Conservation (phyloP, 2,329 filamentous ascomycete species). For the Xylaria sp. region DNA sequence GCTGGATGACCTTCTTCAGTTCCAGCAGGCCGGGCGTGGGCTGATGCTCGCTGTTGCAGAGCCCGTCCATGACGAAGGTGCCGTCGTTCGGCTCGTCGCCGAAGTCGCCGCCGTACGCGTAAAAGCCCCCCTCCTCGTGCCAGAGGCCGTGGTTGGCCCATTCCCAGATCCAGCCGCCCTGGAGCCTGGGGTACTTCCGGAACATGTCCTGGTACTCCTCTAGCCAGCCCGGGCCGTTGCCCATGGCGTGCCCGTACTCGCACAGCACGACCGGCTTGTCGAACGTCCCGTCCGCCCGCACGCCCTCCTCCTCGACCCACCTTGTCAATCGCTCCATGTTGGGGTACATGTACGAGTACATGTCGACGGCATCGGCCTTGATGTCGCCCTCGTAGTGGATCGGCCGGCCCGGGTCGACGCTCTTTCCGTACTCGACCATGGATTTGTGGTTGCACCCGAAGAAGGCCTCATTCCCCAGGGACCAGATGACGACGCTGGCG, state of each 20-base stretch:
- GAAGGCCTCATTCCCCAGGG: slow-evolving; percentile 68
- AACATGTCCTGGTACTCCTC: slow-evolving; percentile 67
- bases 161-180: slow-evolving; percentile 66
- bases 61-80: slow-evolving; percentile 57
- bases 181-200: slow-evolving; percentile 57
- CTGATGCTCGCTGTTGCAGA: slow-evolving; percentile 50
- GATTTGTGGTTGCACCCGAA: slow-evolving; percentile 65
- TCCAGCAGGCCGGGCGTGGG: slow-evolving; percentile 48
- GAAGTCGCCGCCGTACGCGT: slow-evolving; percentile 60
- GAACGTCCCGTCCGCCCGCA: slow-evolving; percentile 25
- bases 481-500: slow-evolving; percentile 68
- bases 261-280: slow-evolving; percentile 57
- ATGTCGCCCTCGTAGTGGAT: slow-evolving; percentile 66
- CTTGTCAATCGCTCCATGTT: slow-evolving; percentile 45
- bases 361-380: slow-evolving; percentile 57
- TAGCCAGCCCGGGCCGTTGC: slow-evolving; percentile 67
- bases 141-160: slow-evolving; percentile 59
- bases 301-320: slow-evolving; percentile 38
- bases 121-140: slow-evolving; percentile 45
- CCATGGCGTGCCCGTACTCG: slow-evolving; percentile 63
- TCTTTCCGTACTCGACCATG: slow-evolving; percentile 65
- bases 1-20: slow-evolving; percentile 51
- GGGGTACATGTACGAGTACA: slow-evolving; percentile 66
- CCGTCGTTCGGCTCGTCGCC: slow-evolving; percentile 59
- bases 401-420: slow-evolving; percentile 55